Base-by-base conservation (phyloP, 108 stramenopile species). In the Hondaea fermentalgiana region DNA sequence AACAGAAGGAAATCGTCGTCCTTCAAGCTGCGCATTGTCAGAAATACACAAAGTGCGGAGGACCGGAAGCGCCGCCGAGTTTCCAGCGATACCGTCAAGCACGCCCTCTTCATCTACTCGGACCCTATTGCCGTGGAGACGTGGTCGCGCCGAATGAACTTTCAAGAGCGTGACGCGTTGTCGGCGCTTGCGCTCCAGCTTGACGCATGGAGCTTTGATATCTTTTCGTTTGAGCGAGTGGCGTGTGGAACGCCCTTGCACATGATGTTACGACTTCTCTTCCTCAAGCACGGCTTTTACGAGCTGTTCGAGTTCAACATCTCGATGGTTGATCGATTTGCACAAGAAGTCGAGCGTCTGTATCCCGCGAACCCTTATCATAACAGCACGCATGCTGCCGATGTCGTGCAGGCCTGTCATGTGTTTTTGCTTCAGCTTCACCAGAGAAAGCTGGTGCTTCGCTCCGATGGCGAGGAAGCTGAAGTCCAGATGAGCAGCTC, bases 311-410 rank as follows among this genome's bases (percentile, higher is more conserved):
- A 83, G 51, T 53, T 83, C n/a, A 16, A 47, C 49, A 47, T 53
- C 25, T 16, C 44, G 19, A 47, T 53, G 51, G 49, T 83, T 53
- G 51, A 83, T 53, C 51, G 49, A 12, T 83, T 83, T 23, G 76
- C 76, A 2, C 12, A 83, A 35, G 51, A 83, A 45, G 4, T 87
- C 53, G 87, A 55, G 57, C 35, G n/a, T 19, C 57, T 57, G 55
- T 87, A 87, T 29, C 87, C 53, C 0, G 57, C 53, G 8, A 88
- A 88, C 55, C 88, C 88, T 0, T 94, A 92, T 89, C 93, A 94
- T 93, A 93, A 91, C 53, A 90, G 87, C 42, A 29, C 90, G 28
- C 93, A 93, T 71, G 93, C 91, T n/a, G 91, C 92, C 19, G 93
- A 94, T 51, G 93, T 94, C 25, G 88, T 90, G 5, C 92, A 93